phyloP scores from a whole-genome alignment of 2,329 filamentous ascomycete genomes.

The Calycina herbarum region DNA sequence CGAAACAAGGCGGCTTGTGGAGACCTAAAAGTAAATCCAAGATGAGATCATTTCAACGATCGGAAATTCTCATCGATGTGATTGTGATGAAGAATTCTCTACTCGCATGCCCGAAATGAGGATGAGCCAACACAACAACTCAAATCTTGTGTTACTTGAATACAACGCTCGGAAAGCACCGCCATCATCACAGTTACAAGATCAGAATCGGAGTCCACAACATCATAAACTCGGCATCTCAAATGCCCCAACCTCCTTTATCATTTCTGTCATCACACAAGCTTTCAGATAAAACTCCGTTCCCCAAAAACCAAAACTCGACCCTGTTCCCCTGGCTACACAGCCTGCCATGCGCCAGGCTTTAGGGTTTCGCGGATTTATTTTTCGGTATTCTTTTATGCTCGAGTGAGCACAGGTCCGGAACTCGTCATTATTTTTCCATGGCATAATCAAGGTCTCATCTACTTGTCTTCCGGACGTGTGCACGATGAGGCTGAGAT shows the following conservation, averaged over 20 bases:
- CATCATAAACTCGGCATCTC: not conserved
- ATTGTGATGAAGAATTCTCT: conserved; percentile 2
- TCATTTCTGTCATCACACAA: not conserved
- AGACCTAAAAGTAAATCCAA: not conserved
- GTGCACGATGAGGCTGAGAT: not conserved
- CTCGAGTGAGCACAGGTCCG: not conserved
- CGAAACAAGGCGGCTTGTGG: conserved; percentile 3
- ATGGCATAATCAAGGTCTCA: not conserved
- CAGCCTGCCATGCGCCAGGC: not conserved
- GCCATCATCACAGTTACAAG: not conserved
- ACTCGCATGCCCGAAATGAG: not conserved
- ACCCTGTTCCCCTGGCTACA: not conserved
- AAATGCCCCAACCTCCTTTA: not conserved
- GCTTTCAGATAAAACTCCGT: not conserved
- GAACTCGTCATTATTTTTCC: not conserved
- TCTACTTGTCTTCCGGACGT: not conserved
- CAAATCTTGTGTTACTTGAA: not conserved
- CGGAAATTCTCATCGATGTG: not conserved
- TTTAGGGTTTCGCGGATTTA: not conserved
- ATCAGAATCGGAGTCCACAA: not conserved
- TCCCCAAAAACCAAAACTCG: conserved; percentile 2
- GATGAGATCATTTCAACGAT: not conserved
- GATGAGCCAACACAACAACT: not conserved
- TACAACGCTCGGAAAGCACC: not conserved
- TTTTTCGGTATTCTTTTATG: not conserved